phyloP scores from a whole-genome alignment of 2,329 filamentous ascomycete genomes.

The Alternaria panax region DNA sequence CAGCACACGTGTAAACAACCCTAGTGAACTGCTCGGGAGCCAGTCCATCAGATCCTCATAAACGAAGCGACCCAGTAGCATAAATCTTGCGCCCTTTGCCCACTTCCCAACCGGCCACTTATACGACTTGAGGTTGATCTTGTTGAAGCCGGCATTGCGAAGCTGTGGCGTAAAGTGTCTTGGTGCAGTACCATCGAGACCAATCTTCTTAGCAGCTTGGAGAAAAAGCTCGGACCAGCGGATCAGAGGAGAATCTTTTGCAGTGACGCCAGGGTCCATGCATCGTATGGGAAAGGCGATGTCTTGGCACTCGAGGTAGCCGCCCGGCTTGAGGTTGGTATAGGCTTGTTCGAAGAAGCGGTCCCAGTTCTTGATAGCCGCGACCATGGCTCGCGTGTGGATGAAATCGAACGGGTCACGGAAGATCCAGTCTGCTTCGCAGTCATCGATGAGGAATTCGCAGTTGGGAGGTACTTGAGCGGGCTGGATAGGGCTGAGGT shows the following conservation, averaged over 20 bases:
- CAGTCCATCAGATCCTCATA: constrained; percentile 40
- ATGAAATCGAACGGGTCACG: constrained; percentile 64
- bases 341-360: constrained; percentile 55
- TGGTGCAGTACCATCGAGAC: constrained; percentile 53
- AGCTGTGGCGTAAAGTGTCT: constrained; percentile 44
- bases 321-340: constrained; percentile 56
- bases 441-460: constrained; percentile 47
- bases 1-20: constrained; percentile 39
- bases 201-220: constrained; percentile 37
- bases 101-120: constrained; percentile 45
- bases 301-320: constrained; percentile 61
- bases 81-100: constrained; percentile 42
- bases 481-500: constrained; percentile 47
- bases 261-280: constrained; percentile 33
- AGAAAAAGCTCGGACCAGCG: constrained; percentile 37
- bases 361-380: constrained; percentile 62
- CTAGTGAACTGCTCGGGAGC: constrained; percentile 34
- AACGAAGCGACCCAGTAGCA: constrained; percentile 37
- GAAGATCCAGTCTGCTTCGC: constrained; percentile 63
- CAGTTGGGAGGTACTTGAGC: constrained; percentile 43
- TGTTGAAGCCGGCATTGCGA: constrained; percentile 34
- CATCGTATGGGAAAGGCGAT: constrained; percentile 36
- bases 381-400: constrained; percentile 61
- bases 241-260: constrained; percentile 32
- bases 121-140: constrained; percentile 36